Base-by-base conservation (phyloP, 139 green algal species). In the Mesostigma viride region DNA sequence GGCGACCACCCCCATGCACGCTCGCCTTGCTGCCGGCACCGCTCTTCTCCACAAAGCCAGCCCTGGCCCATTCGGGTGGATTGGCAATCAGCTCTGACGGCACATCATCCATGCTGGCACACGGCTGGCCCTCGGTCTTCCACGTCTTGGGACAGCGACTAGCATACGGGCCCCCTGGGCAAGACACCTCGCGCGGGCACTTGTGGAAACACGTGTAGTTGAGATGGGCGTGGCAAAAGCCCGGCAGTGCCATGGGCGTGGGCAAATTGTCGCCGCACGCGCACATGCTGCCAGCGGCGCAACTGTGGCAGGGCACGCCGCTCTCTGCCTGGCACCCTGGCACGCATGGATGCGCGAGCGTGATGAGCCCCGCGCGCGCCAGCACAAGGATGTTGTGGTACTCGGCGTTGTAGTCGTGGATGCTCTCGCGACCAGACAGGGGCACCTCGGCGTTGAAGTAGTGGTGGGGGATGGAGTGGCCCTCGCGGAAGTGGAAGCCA, bases 401-500 rank as follows among this genome's bases (percentile, higher is more conserved):
- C 67, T 73, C 67, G 32, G 28, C 35, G 2, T 62, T 60, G 40
- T 73, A 73, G 58, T 73, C 67, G 58, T 73, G 67, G 26, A 73
- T 73, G 14, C n/a, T 44, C 28, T 44, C 67, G 22, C 32, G 33
- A 14, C 67, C 67, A 22, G 28, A 28, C 36, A 67, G 27, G 11
- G 69, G 69, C 47, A 62, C 34, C 35, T 75, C 69, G 47, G 46
- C 57, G 62, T 75, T 75, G 58, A 64, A 75, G 62, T 75, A 75
- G 44, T 75, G 69, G 36, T 75, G 64, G 14, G 45, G 33, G 27
- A 68, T 27, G 60, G 27, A 61, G 32, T 75, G 56, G 31, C 69
- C 69, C 17, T 14, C 22, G 31, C 51, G 69, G 33, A 34, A 75
- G 45, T 75, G 60, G 58, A 75, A 75, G 5, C 69, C 69, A 31